These are phyloP conservation scores for Lichtheimia ramosa DNA, from an alignment of 371 early-diverging fungal genomes.

Conservation along the genomic window DNA sequence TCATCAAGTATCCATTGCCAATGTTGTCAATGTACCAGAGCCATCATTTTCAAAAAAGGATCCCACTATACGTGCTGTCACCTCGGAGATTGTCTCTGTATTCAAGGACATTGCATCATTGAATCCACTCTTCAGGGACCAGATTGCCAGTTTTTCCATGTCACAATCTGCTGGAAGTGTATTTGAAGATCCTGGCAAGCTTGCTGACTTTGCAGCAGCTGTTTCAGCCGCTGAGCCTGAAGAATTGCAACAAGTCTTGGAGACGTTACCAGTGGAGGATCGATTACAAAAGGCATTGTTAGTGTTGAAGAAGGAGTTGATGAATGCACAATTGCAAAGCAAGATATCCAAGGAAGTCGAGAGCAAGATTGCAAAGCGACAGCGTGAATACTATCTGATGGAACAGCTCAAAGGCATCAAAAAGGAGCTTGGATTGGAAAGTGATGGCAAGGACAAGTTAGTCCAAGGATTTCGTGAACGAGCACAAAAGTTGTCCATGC, in stretches of 20 bases:
- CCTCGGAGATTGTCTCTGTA: slow-evolving; percentile 94
- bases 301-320: slow-evolving; percentile 94
- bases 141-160: slow-evolving; percentile 94
- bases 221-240: slow-evolving; percentile 87
- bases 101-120: slow-evolving; percentile 92
- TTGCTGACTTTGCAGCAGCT: slow-evolving; percentile 97
- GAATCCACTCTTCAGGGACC: slow-evolving; percentile 95
- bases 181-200: slow-evolving; percentile 90
- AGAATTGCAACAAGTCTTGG: slow-evolving; percentile 91
- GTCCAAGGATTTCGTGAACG: slow-evolving; percentile 90
- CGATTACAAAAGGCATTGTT: slow-evolving; percentile 88
- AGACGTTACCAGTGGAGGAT: slow-evolving; percentile 85
- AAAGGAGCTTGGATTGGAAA: slow-evolving; percentile 94
- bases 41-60: slow-evolving; percentile 84
- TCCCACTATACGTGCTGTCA: slow-evolving; percentile 86
- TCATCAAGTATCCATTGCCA: slow-evolving; percentile 77
- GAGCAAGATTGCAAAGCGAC: slow-evolving; percentile 91
- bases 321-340: slow-evolving; percentile 94
- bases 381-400: slow-evolving; percentile 97
- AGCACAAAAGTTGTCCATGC: slow-evolving; percentile 83
- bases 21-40: slow-evolving; percentile 85
- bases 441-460: slow-evolving; percentile 96
- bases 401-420: slow-evolving; percentile 98
- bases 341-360: slow-evolving; percentile 96
- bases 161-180: slow-evolving; percentile 94